Evolutionary conservation across 805 yeast species (phyloP).

Genomic region (Dipodascus albidus): DNA sequence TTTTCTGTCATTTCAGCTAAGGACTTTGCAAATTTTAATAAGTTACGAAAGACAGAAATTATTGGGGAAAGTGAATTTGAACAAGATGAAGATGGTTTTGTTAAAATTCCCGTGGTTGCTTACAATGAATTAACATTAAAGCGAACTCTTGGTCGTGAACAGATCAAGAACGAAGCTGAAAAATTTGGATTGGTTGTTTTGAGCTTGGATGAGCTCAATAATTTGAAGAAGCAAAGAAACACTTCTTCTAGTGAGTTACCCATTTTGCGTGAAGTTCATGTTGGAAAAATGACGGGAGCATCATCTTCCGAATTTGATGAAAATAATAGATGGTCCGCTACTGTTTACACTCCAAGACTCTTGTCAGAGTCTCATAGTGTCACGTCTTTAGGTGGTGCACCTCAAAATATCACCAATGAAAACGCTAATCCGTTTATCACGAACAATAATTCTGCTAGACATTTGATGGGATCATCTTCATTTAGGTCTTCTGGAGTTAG

Average conservation of each 20-base stretch:
- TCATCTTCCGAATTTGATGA: neutral
- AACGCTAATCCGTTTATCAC: neutral
- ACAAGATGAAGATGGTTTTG: conserved; percentile 15
- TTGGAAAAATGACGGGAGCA: neutral
- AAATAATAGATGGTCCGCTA: conserved; percentile 1
- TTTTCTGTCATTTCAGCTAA: neutral
- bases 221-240: conserved; percentile 33
- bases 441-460: neutral
- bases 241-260: neutral
- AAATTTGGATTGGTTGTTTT: conserved; percentile 40
- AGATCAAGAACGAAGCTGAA: conserved; percentile 32
- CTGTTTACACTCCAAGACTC: neutral
- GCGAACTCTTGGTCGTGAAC: conserved; percentile 9
- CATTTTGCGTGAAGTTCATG: neutral
- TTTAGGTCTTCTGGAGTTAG: neutral
- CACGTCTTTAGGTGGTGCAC: neutral
- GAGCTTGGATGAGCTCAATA: conserved; percentile 45
- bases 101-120: conserved; percentile 25
- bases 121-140: conserved; percentile 7
- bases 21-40: neutral
- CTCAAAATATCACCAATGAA: neutral
- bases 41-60: neutral
- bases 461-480: neutral
- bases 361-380: neutral
- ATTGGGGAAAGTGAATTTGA: neutral